Conservation (phyloP, 2,329 filamentous ascomycete species). For the Colletotrichum lentis region DNA sequence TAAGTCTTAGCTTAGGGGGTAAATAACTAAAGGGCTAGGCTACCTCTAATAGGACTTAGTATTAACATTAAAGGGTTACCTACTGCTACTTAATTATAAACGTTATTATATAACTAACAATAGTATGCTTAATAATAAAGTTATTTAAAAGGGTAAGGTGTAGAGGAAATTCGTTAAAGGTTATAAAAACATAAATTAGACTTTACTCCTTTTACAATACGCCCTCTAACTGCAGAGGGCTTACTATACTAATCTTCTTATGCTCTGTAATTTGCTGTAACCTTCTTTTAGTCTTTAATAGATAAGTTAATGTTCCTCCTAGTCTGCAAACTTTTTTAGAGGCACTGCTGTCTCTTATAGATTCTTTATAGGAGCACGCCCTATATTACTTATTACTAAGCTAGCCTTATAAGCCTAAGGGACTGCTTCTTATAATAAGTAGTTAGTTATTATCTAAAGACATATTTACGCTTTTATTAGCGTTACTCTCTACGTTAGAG, state of each 20-base stretch:
- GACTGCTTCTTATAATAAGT: not conserved
- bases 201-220: conserved; percentile 4
- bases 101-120: not conserved
- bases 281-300: not conserved
- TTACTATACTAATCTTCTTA: not conserved
- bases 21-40: not conserved
- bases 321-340: not conserved
- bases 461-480: not conserved
- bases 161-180: conserved; percentile 1
- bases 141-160: not conserved
- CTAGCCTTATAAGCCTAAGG: not conserved
- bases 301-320: not conserved
- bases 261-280: not conserved
- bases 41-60: not conserved
- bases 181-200: not conserved
- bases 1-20: not conserved
- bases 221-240: not conserved
- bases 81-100: not conserved
- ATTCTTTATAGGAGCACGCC: not conserved
- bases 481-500: not conserved
- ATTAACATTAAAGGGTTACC: not conserved
- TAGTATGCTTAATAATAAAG: not conserved
- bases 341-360: not conserved
- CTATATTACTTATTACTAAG: not conserved
- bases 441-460: not conserved